Base-by-base conservation (phyloP, 768 basidiomycete genomes). In the Neoboletus magnificus region DNA sequence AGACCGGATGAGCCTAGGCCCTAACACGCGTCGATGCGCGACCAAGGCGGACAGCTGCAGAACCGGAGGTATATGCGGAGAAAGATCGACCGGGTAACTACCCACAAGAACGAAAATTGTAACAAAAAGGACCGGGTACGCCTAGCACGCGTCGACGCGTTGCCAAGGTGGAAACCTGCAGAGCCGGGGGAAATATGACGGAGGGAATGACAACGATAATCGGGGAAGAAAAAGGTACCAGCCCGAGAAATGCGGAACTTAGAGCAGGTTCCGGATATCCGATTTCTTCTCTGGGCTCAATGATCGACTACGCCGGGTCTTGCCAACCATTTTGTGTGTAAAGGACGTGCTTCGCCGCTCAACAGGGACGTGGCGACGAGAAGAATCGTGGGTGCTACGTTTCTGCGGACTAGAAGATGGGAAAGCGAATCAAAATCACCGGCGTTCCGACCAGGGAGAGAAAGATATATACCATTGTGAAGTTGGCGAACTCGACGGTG, bases 221-320 rank as follows among this genome's bases (percentile, higher is more conserved):
- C 45, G 29, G 20, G 25, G 12, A 48, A 44, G n/a, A 44, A 40
- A 23, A 39, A 10, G n/a, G 45, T 5, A 37, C 50, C 39, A 18
- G 50, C 22, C 37, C 5, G 11, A 22, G 8, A 39, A 45, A n/a
- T n/a, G 20, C 42, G 27, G 16, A 36, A 39, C 16, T 60, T 40
- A 62, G 11, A 68, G 15, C 2, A 56, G 56, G 0, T 56, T 56
- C 64, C 60, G 61, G 54, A 66, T 1, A 45, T 62, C 55, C 4
- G 30, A 48, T 43, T 53, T 59, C 25, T 16, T 56, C 27, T 50
- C 39, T 1, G 30, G 25, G 42, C 52, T 16, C 36, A 50, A 42
- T 1, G 7, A n/a, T 25, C 61, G 62, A 22, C 52, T 57, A 35
- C 50, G 67, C 22, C 58, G 64, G 36, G 45, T 39, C 51, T 55